Conservation (phyloP, 2,329 filamentous ascomycete genomes). For the Alternaria angustiovoidea region DNA sequence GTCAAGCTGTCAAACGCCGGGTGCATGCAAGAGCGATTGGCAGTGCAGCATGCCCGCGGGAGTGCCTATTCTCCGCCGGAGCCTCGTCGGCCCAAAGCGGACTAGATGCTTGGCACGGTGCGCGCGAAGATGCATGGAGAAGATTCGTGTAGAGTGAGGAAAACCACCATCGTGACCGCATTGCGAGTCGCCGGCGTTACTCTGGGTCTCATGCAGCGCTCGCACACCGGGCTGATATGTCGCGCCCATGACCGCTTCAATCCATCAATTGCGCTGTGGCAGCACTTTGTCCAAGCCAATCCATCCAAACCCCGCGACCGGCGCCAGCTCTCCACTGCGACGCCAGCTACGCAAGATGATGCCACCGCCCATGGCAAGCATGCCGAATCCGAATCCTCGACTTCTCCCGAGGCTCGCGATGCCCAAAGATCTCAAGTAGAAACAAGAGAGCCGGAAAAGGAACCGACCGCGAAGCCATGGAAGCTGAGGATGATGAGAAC, state of each 20-base stretch:
- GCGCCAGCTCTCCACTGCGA: constrained; percentile 29
- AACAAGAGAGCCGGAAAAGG: neutral
- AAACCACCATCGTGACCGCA: constrained; percentile 2
- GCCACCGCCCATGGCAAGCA: neutral
- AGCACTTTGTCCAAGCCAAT: constrained; percentile 40
- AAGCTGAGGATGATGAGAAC: constrained; percentile 7
- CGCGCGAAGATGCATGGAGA: constrained; percentile 7
- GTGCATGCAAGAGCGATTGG: constrained; percentile 9
- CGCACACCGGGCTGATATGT: constrained; percentile 37
- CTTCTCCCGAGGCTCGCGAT: neutral
- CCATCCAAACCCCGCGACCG: constrained; percentile 19
- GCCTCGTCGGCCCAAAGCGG: constrained; percentile 15
- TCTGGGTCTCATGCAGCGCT: constrained; percentile 38
- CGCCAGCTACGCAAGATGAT: constrained; percentile 9
- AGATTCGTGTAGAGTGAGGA: constrained; percentile 7
- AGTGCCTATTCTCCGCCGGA: constrained; percentile 17
- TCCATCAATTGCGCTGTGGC: constrained; percentile 43
- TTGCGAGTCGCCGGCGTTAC: constrained; percentile 13
- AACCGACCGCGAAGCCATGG: neutral
- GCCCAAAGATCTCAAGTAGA: neutral
- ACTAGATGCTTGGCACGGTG: constrained; percentile 28
- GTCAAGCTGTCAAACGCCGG: neutral
- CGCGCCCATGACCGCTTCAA: constrained; percentile 44
- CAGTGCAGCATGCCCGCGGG: constrained; percentile 24
- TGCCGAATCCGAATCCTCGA: no score